Base-by-base conservation (phyloP, 2,329 filamentous ascomycete genomes). In the Gnomoniopsis smithogilvyi region DNA sequence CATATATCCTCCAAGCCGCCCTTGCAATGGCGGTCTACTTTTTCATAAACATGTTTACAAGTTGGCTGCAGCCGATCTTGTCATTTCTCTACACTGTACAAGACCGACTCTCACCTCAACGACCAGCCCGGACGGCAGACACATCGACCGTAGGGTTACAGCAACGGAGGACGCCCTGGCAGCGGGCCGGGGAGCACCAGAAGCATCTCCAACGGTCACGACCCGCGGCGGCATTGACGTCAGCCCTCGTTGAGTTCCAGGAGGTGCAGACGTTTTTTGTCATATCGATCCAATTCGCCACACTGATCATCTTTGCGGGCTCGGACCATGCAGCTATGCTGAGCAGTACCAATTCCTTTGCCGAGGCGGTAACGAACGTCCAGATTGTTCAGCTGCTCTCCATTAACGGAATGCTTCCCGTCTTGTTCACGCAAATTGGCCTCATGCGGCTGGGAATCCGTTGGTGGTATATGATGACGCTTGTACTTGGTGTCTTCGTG, bases 251-350 rank as follows among this genome's bases (percentile, higher is more conserved):
- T 51, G 66, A 67, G 61, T 66, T 67, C 49, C 67, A 69, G 36
- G 67, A 69, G 45, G 58, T 66, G 0, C 66, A 68, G 49, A 58
- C 61, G 11, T 68, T 64, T 47, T 66, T 69, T 54, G 60, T 66
- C 6, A 55, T 58, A 6, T 63, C 66, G 7, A 62, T 67, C 22
- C 65, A 69, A 45, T 38, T 67, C 24, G 65, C 66, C 14, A 66
- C 65, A 1, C 52, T 68, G 12, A 51, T 63, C 34, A 62, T 59
- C 41, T 63, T 62, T 47, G 53, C 56, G 10, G 48, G 62, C 41
- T 60, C 57, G 21, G 59, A 62, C 46, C 48, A 58, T 7, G 34
- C 57, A 2, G 53, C 63, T 6, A 59, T 62, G 33, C 41, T 60
- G 21, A 55, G 49, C 21, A 58, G 47, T 51, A 58, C 47, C 17